Conservation (phyloP, 2,329 filamentous ascomycete species). For the Aquanectria penicillioides region DNA sequence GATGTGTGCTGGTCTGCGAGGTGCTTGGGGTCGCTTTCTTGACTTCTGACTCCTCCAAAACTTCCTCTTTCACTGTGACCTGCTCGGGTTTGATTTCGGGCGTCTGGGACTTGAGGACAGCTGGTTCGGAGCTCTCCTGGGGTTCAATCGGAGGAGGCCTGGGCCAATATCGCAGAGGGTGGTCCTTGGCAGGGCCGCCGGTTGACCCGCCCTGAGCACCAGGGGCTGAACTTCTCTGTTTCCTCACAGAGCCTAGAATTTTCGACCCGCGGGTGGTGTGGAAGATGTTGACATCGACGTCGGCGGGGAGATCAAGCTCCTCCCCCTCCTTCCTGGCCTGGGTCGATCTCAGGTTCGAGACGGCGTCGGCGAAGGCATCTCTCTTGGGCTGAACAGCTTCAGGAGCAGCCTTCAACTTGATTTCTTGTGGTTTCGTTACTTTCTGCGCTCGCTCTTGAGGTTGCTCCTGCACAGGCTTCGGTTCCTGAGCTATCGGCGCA, state of each 20-base stretch:
- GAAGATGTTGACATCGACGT: slow-evolving; percentile 59
- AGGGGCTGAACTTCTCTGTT: slow-evolving; percentile 32
- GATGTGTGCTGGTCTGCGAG: slow-evolving; percentile 3
- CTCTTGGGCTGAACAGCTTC: slow-evolving; percentile 1
- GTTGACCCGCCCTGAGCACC: slow-evolving; percentile 17
- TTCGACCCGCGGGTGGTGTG: slow-evolving; percentile 57
- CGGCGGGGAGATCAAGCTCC: slow-evolving; percentile 50
- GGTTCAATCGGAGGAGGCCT: slow-evolving; percentile 34
- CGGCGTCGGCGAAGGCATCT: slow-evolving; percentile 18
- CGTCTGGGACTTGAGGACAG: slow-evolving; percentile 6
- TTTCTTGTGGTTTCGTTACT: slow-evolving; percentile 14
- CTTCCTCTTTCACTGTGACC: neutral
- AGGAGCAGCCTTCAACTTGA: slow-evolving; percentile 6
- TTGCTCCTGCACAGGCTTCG: slow-evolving; percentile 19
- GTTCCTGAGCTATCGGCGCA: slow-evolving; percentile 15
- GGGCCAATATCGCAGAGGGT: slow-evolving; percentile 51
- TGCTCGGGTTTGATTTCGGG: neutral
- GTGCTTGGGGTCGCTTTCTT: neutral
- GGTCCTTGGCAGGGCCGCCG: slow-evolving; percentile 46
- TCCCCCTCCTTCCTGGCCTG: slow-evolving; percentile 32
- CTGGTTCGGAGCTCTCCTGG: slow-evolving; percentile 4
- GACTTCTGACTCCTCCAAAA: neutral
- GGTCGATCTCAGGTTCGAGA: slow-evolving; percentile 22
- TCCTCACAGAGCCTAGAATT: slow-evolving; percentile 52
- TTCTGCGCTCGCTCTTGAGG: neutral